Percentiles rank a stretch among this genome's conserved stretches.
Evolutionary conservation across 2,329 filamentous ascomycete genomes (phyloP).

Genomic region (Monosporascus sp.): DNA sequence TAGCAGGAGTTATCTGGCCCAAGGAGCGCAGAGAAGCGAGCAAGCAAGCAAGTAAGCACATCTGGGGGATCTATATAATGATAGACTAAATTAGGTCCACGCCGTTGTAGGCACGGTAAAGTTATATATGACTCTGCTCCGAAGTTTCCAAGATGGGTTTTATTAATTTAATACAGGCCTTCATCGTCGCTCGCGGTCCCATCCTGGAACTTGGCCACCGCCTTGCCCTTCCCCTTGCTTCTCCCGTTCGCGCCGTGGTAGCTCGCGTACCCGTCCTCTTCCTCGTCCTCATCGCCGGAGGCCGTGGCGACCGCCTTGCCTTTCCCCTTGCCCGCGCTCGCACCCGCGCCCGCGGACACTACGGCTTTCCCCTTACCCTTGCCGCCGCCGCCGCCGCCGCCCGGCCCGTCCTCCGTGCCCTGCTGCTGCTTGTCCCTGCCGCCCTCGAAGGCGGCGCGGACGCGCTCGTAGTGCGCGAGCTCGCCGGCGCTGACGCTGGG

Average conservation of each 20-base stretch:
- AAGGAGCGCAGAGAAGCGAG: too few relatives aligned
- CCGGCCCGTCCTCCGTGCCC: slow-evolving; percentile 10
- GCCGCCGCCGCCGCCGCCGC: slow-evolving; percentile 7
- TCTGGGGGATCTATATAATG: too few relatives aligned
- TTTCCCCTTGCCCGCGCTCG: slow-evolving; percentile 28
- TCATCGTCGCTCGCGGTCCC: slow-evolving; percentile 52
- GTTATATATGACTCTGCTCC: too few relatives aligned
- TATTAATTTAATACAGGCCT: slow-evolving; percentile 41
- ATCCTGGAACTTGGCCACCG: slow-evolving; percentile 45
- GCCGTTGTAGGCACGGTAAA: too few relatives aligned
- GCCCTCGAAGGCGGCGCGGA: slow-evolving; percentile 78
- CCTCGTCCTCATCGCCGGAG: slow-evolving; percentile 25
- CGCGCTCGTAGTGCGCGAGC: slow-evolving; percentile 81
- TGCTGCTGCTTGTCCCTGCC: slow-evolving; percentile 32
- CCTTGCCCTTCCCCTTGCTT: slow-evolving; percentile 52
- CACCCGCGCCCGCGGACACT: too few relatives aligned
- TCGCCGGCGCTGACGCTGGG: slow-evolving; percentile 91
- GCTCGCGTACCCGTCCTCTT: slow-evolving; percentile 23
- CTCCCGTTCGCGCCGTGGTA: slow-evolving; percentile 22
- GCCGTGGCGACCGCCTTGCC: slow-evolving; percentile 29
- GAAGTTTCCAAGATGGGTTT: too few relatives aligned
- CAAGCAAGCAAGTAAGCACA: neutral
- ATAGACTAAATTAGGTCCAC: too few relatives aligned
- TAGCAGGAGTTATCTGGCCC: too few relatives aligned
- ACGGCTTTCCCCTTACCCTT: slow-evolving; percentile 31